Conservation (phyloP, 1,284 basidiomycete genomes). For the Schizophyllum amplum region DNA sequence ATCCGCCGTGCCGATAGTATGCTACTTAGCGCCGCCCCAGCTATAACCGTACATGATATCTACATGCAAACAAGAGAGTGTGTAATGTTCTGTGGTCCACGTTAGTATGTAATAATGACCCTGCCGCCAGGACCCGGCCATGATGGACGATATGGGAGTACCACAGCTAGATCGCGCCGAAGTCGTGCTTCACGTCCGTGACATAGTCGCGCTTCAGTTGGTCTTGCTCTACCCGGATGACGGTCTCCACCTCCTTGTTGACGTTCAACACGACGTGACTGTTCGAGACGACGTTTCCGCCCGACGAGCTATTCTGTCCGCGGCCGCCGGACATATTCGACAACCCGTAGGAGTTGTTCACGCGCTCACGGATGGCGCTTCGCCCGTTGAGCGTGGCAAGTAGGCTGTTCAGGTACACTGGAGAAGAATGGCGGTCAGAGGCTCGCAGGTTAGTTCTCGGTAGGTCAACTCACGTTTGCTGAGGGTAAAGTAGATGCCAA, state of each 20-base stretch:
- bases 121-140: not conserved
- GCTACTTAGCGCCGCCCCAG: not conserved
- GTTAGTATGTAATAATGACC: not conserved
- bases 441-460: no score
- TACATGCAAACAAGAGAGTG: not conserved
- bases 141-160: not conserved
- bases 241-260: not conserved
- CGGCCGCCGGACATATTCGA: not conserved
- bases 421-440: no score
- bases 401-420: not conserved
- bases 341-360: not conserved
- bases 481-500: not conserved
- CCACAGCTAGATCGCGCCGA: not conserved
- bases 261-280: not conserved
- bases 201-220: not conserved
- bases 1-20: no score
- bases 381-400: not conserved
- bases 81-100: not conserved
- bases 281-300: not conserved
- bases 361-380: not conserved
- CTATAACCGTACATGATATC: not conserved
- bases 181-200: not conserved
- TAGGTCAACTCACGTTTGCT: not conserved
- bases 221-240: not conserved
- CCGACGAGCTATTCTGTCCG: not conserved